phyloP scores from a whole-genome alignment of 257 asterid species.

The Vinca minor region DNA sequence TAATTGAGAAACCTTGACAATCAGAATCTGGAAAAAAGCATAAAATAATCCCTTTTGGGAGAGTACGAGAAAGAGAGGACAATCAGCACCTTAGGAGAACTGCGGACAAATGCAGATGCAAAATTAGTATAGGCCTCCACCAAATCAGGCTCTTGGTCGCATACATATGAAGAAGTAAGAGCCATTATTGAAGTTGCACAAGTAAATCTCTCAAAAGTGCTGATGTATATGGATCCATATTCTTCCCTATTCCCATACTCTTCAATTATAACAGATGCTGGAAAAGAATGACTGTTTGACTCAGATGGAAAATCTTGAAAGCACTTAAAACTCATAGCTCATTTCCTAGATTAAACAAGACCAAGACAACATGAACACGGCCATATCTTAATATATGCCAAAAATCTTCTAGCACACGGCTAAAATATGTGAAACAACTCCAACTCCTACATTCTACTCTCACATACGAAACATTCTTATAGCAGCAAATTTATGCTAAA shows the following conservation, averaged over 20 bases:
- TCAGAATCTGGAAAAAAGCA: conserved; percentile 2
- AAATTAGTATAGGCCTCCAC: conserved; percentile 82
- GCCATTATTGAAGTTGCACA: conserved; percentile 66
- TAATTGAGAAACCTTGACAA: background rate
- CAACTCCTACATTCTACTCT: too few relatives aligned
- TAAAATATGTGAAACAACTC: background rate
- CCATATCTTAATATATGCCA: background rate
- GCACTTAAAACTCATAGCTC: background rate
- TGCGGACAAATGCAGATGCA: conserved; percentile 62
- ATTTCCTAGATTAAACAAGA: background rate
- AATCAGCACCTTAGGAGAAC: conserved; percentile 58
- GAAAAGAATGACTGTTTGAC: conserved; percentile 27
- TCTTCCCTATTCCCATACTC: conserved; percentile 77
- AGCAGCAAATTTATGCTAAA: background rate
- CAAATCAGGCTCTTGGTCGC: conserved; percentile 94
- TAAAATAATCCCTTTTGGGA: conserved; percentile 2
- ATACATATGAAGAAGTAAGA: conserved; percentile 78
- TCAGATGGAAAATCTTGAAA: conserved; percentile 4
- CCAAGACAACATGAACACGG: background rate
- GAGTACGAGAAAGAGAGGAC: conserved; percentile 13
- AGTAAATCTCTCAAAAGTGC: conserved; percentile 65
- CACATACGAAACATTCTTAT: background rate
- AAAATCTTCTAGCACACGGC: background rate
- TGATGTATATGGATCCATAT: conserved; percentile 62
- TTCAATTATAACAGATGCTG: conserved; percentile 75